These are phyloP conservation scores for Lasiosphaeriaceae sp. DNA, from an alignment of 495 filamentous ascomycete species.

Conservation along the genomic window DNA sequence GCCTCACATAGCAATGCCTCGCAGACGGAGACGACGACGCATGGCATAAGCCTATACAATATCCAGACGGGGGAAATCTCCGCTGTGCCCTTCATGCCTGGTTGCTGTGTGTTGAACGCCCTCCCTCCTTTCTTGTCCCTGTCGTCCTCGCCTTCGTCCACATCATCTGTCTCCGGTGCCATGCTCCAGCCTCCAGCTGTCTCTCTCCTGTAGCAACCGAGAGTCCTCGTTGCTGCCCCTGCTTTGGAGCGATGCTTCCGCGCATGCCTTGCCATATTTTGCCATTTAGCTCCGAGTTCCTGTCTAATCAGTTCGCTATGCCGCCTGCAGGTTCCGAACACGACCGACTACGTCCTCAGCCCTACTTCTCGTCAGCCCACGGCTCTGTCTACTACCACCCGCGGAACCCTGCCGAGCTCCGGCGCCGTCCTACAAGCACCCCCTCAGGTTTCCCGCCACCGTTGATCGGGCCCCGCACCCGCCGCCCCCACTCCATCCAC, in stretches of 20 bases:
- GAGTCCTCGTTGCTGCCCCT: background rate
- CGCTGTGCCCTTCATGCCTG: constrained; percentile 24
- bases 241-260: background rate
- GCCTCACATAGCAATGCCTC: constrained; percentile 20
- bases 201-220: background rate
- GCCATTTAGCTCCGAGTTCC: constrained; percentile 2
- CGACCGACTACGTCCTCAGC: constrained; percentile 29
- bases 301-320: constrained; percentile 26
- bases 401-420: constrained; percentile 23
- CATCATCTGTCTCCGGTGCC: constrained; percentile 1
- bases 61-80: constrained; percentile 11
- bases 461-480: constrained; percentile 46
- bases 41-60: too few relatives aligned
- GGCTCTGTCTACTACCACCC: constrained; percentile 42
- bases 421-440: constrained; percentile 19
- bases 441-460: constrained; percentile 39
- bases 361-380: constrained; percentile 33
- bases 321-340: constrained; percentile 26
- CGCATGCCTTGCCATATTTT: constrained; percentile 1
- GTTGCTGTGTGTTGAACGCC: constrained; percentile 28
- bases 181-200: too few relatives aligned
- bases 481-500: constrained; percentile 53
- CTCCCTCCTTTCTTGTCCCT: constrained; percentile 1
- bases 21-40: constrained; percentile 12
- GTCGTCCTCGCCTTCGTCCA: background rate